phyloP scores from a whole-genome alignment of 306 rosid species.

The Quercus alba region DNA sequence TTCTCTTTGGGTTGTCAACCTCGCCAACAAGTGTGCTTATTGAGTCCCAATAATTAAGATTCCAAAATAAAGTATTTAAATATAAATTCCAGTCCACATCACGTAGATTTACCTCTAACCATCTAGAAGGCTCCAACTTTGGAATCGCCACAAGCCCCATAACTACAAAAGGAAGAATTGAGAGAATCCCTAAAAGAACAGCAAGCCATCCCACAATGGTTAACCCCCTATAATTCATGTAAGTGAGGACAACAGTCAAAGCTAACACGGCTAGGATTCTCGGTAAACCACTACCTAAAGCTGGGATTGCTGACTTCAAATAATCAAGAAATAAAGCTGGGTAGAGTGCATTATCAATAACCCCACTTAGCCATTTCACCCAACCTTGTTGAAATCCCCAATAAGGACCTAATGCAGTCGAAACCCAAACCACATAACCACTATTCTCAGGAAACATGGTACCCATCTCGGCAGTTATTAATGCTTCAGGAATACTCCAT shows the following conservation, averaged over 20 bases:
- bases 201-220: constrained; percentile 48
- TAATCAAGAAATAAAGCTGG: constrained; percentile 49
- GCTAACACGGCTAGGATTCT: constrained; percentile 47
- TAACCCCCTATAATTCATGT: constrained; percentile 47
- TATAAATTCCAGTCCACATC: constrained; percentile 50
- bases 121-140: constrained; percentile 24
- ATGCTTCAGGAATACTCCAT: constrained; percentile 56
- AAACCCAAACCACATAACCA: constrained; percentile 48
- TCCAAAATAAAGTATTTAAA: constrained; percentile 52
- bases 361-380: constrained; percentile 53
- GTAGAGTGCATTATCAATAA: constrained; percentile 9
- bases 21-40: constrained; percentile 45
- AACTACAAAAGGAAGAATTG: constrained; percentile 39
- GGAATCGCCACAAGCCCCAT: constrained; percentile 42
- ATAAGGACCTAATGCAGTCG: constrained; percentile 43
- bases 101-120: constrained; percentile 33
- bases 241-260: constrained; percentile 38
- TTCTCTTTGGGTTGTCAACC: no score
- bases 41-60: constrained; percentile 51
- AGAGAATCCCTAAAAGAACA: constrained; percentile 38
- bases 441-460: constrained; percentile 50
- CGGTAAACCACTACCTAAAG: neutral
- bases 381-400: constrained; percentile 57
- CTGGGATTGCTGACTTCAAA: neutral
- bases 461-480: constrained; percentile 49